Evolutionary conservation across 495 filamentous ascomycete genomes (phyloP), one percentile per base, ranked within the genome.

Genomic region (Emericellopsis terricola): DNA sequence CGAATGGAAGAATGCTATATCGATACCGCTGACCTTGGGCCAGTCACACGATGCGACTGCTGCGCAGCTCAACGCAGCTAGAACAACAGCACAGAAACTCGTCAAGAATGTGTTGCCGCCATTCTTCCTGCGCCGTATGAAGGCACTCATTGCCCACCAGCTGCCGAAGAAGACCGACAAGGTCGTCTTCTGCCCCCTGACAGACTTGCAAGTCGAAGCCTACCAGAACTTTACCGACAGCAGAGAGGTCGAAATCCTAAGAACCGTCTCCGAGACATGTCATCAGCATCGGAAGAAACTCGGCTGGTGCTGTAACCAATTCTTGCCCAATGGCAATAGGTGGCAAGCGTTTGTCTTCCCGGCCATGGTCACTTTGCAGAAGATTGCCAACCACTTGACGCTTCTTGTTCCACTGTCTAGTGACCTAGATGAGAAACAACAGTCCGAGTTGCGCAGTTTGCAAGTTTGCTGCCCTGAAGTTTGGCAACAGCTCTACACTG

Each of bases 81-180:
- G 91, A 3, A 73, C 69, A 37, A 91, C 83, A 2, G 89, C 89
- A 10, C 76, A 78, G 52, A 81, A 78, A 49, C 68, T 97, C 3
- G 83, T 85, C 8, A 56, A 85, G 30, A 87, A 93, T 41, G 68
- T 97, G 0, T 74, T 97, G 8, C 89, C 89, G 8, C 72, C 75
- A 23, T 92, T 93, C 52, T 97, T 97, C 45, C 67, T 96, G 0
- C 77, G 89, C 1, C 73, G 89, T 1, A 87, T 92, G 76, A 97
- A 97, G 57, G 74, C 73, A 0, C 57, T 96, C 31, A 93, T 97
- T 37, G 84, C 84, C 0, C 63, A 93, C 51, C 87, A 97, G 46
- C 67, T 97, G n/a, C 89, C 89, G 0, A 91, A 89, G 53, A 97
- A 97, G 62, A 79, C 65, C 24, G 89, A 97, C 49, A 76, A 74